A percentile compares a stretch with the other conserved stretches of the same genome.
phyloP scores from a whole-genome alignment of 1,139 yeast species.

The Kluyveromyces marxianus region DNA sequence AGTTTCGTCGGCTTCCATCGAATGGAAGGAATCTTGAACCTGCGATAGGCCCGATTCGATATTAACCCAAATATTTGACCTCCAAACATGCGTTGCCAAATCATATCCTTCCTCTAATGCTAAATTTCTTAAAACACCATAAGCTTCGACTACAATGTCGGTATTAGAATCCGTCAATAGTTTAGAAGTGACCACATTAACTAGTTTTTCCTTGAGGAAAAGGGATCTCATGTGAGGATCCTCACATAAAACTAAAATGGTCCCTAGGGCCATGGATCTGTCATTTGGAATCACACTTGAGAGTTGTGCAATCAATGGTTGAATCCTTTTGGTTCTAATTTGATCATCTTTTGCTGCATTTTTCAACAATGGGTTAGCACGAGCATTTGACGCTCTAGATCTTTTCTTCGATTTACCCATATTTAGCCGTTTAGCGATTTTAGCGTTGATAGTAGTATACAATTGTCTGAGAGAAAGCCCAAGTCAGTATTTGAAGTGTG shows the following conservation, averaged over 20 bases:
- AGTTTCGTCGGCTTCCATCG: constrained; percentile 33
- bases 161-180: constrained; percentile 60
- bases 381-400: constrained; percentile 50
- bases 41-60: constrained; percentile 46
- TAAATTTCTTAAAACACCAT: constrained; percentile 72
- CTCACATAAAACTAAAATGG: constrained; percentile 65
- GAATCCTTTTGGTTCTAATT: constrained; percentile 48
- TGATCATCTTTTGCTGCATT: constrained; percentile 39
- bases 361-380: constrained; percentile 42
- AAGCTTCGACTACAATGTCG: constrained; percentile 72
- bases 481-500: too few relatives aligned
- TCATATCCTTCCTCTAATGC: constrained; percentile 89
- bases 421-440: background rate
- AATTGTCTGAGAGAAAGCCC: too few relatives aligned
- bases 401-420: constrained; percentile 77
- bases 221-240: constrained; percentile 55
- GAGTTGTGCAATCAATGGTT: constrained; percentile 62
- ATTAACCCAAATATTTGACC: constrained; percentile 65
- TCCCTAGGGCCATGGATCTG: constrained; percentile 67
- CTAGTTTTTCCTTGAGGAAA: constrained; percentile 62
- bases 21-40: constrained; percentile 41
- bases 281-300: constrained; percentile 62
- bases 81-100: constrained; percentile 64
- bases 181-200: constrained; percentile 56
- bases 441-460: background rate